Evolutionary conservation across 441 rosid genomes (phyloP).

Genomic region (Melastoma candidum): DNA sequence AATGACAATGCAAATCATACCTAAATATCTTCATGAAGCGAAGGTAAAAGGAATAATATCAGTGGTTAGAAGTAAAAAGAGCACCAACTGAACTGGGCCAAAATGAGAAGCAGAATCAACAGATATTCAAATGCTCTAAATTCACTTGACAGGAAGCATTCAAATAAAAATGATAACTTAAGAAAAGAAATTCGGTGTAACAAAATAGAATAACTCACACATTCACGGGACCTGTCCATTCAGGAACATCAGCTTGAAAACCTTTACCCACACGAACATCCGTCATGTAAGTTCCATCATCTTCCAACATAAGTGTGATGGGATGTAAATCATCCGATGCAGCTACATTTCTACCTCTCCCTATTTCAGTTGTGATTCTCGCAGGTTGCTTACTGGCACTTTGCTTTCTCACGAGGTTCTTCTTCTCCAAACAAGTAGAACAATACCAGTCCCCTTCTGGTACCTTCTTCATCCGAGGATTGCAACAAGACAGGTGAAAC

Average conservation of each 20-base stretch:
- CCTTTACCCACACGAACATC: constrained; percentile 69
- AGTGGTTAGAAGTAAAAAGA: too few relatives aligned
- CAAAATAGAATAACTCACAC: constrained; percentile 10
- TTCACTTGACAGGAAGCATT: too few relatives aligned
- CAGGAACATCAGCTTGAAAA: constrained; percentile 84
- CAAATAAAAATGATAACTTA: too few relatives aligned
- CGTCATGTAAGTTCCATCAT: constrained; percentile 36
- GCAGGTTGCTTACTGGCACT: constrained; percentile 20
- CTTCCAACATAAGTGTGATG: constrained; percentile 45
- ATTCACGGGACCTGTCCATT: constrained; percentile 59
- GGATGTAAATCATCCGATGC: constrained; percentile 27
- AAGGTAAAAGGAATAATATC: too few relatives aligned
- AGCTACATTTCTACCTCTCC: constrained; percentile 26
- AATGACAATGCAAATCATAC: too few relatives aligned
- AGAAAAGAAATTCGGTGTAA: not conserved
- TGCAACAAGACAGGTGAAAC: constrained; percentile 70
- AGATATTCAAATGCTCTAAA: too few relatives aligned
- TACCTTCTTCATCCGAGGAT: constrained; percentile 36
- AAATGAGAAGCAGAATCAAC: too few relatives aligned
- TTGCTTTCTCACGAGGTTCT: constrained; percentile 29
- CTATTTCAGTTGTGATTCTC: constrained; percentile 27
- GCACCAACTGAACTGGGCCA: too few relatives aligned
- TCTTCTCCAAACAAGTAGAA: constrained; percentile 54
- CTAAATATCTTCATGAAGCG: too few relatives aligned
- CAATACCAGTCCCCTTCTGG: constrained; percentile 80